phyloP scores from a whole-genome alignment of 495 filamentous ascomycete species.

The Glarea lozoyensis region DNA sequence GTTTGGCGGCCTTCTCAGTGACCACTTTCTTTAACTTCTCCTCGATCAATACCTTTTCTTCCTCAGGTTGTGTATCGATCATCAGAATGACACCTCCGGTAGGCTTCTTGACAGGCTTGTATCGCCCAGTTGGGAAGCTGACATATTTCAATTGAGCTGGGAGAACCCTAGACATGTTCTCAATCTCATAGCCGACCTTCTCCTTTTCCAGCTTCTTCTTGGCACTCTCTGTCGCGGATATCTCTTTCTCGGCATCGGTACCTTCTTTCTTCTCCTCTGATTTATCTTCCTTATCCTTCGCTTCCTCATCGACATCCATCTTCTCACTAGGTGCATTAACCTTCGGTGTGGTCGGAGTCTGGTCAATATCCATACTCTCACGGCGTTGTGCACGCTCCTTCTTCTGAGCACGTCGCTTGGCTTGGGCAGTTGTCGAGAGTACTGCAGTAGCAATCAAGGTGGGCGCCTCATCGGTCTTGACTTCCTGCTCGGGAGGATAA shows the following conservation, averaged over 20 bases:
- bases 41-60: conserved; percentile 71
- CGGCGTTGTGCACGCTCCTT: conserved; percentile 60
- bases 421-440: conserved; percentile 92
- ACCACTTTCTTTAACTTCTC: conserved; percentile 67
- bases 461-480: conserved; percentile 86
- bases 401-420: conserved; percentile 83
- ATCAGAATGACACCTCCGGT: conserved; percentile 90
- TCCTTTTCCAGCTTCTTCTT: conserved; percentile 93
- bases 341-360: conserved; percentile 65
- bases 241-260: conserved; percentile 51
- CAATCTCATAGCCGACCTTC: conserved; percentile 89
- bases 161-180: conserved; percentile 94
- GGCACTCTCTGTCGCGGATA: conserved; percentile 34
- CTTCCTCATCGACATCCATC: conserved; percentile 82
- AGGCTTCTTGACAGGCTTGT: conserved; percentile 89
- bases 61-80: conserved; percentile 71
- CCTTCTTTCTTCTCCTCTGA: conserved; percentile 52
- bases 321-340: conserved; percentile 61
- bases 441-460: conserved; percentile 94
- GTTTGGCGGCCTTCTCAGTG: conserved; percentile 22
- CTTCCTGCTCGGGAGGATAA: conserved; percentile 92
- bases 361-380: conserved; percentile 85
- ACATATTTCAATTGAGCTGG: conserved; percentile 93
- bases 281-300: conserved; percentile 51
- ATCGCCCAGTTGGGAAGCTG: conserved; percentile 77